phyloP scores from a whole-genome alignment of 345 rosid genomes.

The Balakata baccata region DNA sequence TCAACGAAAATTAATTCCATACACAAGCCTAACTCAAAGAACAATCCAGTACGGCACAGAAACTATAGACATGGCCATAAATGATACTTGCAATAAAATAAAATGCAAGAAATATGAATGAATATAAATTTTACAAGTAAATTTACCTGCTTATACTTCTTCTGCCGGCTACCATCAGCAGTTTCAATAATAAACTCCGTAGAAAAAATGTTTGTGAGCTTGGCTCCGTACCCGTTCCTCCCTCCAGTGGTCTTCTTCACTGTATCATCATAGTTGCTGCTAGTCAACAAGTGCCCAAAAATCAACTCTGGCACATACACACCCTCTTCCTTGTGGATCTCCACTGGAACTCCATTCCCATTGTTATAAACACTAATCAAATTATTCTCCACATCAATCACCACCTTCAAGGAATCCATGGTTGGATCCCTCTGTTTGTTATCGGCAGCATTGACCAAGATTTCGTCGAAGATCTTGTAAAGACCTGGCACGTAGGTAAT shows the following conservation, averaged over 20 bases:
- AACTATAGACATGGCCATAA: background rate
- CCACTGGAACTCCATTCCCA: conserved; percentile 94
- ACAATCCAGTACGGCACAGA: background rate
- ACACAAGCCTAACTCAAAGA: too few relatives aligned
- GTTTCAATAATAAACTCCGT: conserved; percentile 86
- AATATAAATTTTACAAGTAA: background rate
- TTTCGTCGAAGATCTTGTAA: conserved; percentile 96
- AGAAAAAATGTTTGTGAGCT: conserved; percentile 88
- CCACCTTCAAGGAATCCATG: conserved; percentile 74
- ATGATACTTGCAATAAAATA: too few relatives aligned
- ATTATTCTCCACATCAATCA: conserved; percentile 66
- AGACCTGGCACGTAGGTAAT: conserved; percentile 88
- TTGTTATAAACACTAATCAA: conserved; percentile 75
- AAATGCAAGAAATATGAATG: background rate
- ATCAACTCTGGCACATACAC: conserved; percentile 92
- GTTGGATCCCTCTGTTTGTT: conserved; percentile 85
- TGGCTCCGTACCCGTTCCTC: conserved; percentile 92
- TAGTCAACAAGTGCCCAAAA: conserved; percentile 85
- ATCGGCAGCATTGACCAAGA: conserved; percentile 91
- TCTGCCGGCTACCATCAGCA: conserved; percentile 74
- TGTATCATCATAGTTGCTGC: conserved; percentile 82
- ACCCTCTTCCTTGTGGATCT: conserved; percentile 88
- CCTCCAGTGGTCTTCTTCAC: conserved; percentile 96
- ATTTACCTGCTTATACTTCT: conserved; percentile 83
- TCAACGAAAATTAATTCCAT: background rate